A percentile compares a stretch with the other conserved stretches of the same genome.
phyloP scores from a whole-genome alignment of 2,329 filamentous ascomycete genomes.

The Ophiostoma populinum region DNA sequence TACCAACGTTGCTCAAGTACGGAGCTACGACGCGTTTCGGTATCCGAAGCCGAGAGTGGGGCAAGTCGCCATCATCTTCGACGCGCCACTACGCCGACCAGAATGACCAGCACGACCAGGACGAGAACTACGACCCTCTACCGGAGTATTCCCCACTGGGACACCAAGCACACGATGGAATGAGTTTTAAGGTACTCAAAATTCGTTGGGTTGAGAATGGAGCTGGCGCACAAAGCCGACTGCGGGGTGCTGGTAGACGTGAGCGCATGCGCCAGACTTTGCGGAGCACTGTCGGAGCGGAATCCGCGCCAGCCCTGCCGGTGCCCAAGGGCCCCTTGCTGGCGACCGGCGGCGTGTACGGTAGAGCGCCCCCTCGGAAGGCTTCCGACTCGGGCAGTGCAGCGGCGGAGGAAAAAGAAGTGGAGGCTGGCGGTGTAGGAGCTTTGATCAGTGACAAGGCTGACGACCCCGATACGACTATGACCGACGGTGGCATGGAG shows the following conservation, averaged over 20 bases:
- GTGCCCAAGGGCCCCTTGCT: conserved; percentile 1
- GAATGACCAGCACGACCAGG: not conserved
- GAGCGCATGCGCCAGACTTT: conserved; percentile 40
- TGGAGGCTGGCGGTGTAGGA: not conserved
- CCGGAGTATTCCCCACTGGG: not conserved
- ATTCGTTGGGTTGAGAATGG: conserved; percentile 76
- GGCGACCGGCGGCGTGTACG: not conserved
- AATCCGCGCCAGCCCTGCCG: not conserved
- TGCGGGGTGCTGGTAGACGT: conserved; percentile 36
- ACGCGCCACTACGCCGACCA: not conserved
- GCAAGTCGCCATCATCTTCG: conserved; percentile 14
- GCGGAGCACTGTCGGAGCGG: conserved; percentile 9
- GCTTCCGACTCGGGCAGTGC: not conserved
- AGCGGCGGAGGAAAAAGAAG: not conserved
- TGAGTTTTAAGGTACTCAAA: conserved; percentile 72
- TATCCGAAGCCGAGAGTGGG: conserved; percentile 67
- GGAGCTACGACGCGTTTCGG: conserved; percentile 59
- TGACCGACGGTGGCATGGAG: conserved; percentile 9
- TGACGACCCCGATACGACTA: conserved; percentile 7
- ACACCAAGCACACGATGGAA: conserved; percentile 48
- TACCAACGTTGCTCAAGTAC: conserved; percentile 67
- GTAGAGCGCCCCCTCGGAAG: not conserved
- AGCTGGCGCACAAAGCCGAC: conserved; percentile 37
- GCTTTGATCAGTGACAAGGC: not conserved
- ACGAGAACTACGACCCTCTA: not conserved